A percentile compares a stretch with the other conserved stretches of the same genome.
phyloP scores from a whole-genome alignment of 1,139 yeast genomes.

The Komagataea norvegica region DNA sequence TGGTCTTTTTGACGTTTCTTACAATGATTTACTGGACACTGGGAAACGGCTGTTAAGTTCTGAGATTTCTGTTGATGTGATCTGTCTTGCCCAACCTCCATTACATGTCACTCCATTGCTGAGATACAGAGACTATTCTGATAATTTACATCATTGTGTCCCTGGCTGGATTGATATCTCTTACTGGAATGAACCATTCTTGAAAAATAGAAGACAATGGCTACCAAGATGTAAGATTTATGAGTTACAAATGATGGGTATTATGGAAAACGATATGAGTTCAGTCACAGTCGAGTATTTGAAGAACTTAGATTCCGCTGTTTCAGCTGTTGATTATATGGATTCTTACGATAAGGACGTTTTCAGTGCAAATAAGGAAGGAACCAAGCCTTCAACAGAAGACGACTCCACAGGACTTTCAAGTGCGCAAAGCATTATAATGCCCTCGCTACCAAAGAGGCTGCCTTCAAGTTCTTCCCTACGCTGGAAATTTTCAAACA shows the following conservation, averaged over 20 bases:
- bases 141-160: constrained; percentile 65
- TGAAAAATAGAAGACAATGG: constrained; percentile 51
- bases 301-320: constrained; percentile 26
- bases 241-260: constrained; percentile 97
- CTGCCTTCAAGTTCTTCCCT: constrained; percentile 14
- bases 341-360: constrained; percentile 54
- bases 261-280: constrained; percentile 83
- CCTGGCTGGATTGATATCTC: constrained; percentile 96
- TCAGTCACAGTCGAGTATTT: constrained; percentile 59
- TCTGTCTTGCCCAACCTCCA: constrained; percentile 88
- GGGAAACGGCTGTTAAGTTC: constrained; percentile 69
- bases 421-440: constrained; percentile 3
- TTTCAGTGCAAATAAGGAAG: constrained; percentile 30
- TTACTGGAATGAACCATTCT: constrained; percentile 64
- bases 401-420: constrained; percentile 4
- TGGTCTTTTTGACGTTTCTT: constrained; percentile 89
- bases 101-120: constrained; percentile 87
- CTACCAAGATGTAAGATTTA: constrained; percentile 89
- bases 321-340: constrained; percentile 47
- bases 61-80: constrained; percentile 83
- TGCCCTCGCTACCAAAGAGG: constrained; percentile 13
- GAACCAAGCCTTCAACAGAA: neutral
- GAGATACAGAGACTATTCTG: constrained; percentile 55
- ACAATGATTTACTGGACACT: constrained; percentile 67
- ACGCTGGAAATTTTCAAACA: constrained; percentile 23